A percentile compares a stretch with the other conserved stretches of the same genome.
Conservation (phyloP, 2,329 filamentous ascomycete species). For the Metarhizium anisopliae region DNA sequence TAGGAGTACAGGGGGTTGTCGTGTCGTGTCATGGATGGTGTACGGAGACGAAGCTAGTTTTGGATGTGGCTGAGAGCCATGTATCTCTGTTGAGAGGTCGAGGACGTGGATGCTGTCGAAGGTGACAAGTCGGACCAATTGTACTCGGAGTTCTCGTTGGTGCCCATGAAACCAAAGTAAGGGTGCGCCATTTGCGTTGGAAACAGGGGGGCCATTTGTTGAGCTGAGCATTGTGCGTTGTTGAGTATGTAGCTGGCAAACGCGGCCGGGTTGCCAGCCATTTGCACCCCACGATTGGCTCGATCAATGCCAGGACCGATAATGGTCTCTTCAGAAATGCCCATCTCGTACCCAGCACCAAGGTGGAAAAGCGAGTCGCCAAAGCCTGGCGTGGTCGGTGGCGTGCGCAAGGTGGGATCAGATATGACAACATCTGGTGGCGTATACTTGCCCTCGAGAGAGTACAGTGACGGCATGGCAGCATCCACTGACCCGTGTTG, state of each 20-base stretch:
- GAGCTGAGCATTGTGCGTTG: constrained; percentile 26
- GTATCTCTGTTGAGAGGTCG: constrained; percentile 14
- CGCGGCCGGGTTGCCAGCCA: constrained; percentile 28
- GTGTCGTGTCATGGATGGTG: background rate
- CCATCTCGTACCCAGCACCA: constrained; percentile 29
- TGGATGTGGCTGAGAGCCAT: constrained; percentile 16
- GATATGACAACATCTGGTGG: constrained; percentile 21
- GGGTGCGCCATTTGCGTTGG: constrained; percentile 29
- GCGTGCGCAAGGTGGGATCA: constrained; percentile 41
- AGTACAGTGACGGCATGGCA: constrained; percentile 24
- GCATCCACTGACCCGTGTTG: constrained; percentile 30
- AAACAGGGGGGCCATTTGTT: constrained; percentile 17
- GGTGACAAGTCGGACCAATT: constrained; percentile 40
- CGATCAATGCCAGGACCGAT: constrained; percentile 36
- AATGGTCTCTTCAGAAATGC: constrained; percentile 37
- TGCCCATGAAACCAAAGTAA: constrained; percentile 29
- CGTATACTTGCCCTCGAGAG: constrained; percentile 20
- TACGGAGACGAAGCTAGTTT: background rate
- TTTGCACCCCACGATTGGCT: constrained; percentile 38
- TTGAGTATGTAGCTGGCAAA: constrained; percentile 38
- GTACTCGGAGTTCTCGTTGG: constrained; percentile 33
- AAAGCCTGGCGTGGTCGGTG: constrained; percentile 43
- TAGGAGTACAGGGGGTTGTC: background rate
- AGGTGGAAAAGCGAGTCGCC: constrained; percentile 30
- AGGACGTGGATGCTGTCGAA: constrained; percentile 22